phyloP scores from a whole-genome alignment of 2,329 filamentous ascomycete genomes.

The Bisporella sp. region DNA sequence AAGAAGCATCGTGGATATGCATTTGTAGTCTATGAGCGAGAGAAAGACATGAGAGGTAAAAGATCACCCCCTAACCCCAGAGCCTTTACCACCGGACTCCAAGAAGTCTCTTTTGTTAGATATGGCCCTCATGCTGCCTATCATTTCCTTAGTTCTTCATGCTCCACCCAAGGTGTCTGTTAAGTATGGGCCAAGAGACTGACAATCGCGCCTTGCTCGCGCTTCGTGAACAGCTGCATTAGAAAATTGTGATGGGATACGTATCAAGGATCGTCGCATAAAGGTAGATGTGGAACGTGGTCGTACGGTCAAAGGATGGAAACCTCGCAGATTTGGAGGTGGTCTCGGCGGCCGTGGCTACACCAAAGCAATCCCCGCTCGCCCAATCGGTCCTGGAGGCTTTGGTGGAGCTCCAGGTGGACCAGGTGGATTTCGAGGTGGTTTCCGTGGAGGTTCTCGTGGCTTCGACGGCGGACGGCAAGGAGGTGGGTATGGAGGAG shows the following conservation, averaged over 20 bases:
- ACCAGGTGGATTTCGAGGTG: slow-evolving; percentile 34
- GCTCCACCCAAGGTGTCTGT: slow-evolving; percentile 34
- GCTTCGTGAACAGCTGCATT: slow-evolving; percentile 72
- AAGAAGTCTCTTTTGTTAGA: slow-evolving; percentile 37
- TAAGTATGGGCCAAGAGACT: slow-evolving; percentile 57
- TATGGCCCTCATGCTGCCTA: slow-evolving; percentile 27
- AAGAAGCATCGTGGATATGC: slow-evolving; percentile 86
- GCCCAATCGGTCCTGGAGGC: slow-evolving; percentile 59
- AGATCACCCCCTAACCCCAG: slow-evolving; percentile 32
- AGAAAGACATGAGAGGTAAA: slow-evolving; percentile 99
- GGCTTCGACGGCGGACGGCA: slow-evolving; percentile 34
- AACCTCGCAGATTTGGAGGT: slow-evolving; percentile 83
- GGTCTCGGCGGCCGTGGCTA: slow-evolving; percentile 90
- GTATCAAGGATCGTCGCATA: slow-evolving; percentile 86
- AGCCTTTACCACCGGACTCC: slow-evolving; percentile 17
- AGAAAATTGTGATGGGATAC: slow-evolving; percentile 76
- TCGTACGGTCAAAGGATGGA: slow-evolving; percentile 89
- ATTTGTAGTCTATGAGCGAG: slow-evolving; percentile 93
- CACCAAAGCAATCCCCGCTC: slow-evolving; percentile 70
- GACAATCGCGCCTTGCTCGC: slow-evolving; percentile 57
- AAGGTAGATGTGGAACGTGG: slow-evolving; percentile 95
- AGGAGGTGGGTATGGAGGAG: slow-evolving; percentile 43
- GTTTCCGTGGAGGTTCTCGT: slow-evolving; percentile 47
- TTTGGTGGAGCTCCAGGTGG: slow-evolving; percentile 46
- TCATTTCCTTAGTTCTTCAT: slow-evolving; percentile 28